A percentile compares a stretch with the other conserved stretches of the same genome.
These are phyloP conservation scores for Fomitopsis pinicola DNA, from an alignment of 1,284 basidiomycete species.

Conservation along the genomic window DNA sequence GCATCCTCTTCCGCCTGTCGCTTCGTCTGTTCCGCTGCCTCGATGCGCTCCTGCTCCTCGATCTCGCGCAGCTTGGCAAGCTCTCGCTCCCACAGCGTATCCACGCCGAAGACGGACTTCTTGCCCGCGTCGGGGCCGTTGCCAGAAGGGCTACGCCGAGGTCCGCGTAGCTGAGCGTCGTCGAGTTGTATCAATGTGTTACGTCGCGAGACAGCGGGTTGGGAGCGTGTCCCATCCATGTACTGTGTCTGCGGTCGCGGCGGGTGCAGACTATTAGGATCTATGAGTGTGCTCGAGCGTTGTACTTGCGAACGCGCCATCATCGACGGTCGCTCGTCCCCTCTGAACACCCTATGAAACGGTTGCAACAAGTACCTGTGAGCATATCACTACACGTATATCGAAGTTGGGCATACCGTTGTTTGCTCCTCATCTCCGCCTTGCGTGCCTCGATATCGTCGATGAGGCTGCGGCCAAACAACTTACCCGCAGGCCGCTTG, in stretches of 20 bases:
- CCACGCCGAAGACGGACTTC: conserved; percentile 79
- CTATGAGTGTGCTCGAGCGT: conserved; percentile 66
- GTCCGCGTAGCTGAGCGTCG: conserved; percentile 35
- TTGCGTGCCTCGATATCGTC: conserved; percentile 77
- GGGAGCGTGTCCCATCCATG: conserved; percentile 37
- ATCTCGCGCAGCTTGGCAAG: conserved; percentile 70
- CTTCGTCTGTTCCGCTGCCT: conserved; percentile 42
- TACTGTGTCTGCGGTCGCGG: conserved; percentile 39
- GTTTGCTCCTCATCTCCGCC: conserved; percentile 66
- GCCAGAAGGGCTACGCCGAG: conserved; percentile 13
- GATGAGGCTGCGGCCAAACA: conserved; percentile 77
- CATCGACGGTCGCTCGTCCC: conserved; percentile 80
- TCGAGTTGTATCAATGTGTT: conserved; percentile 60
- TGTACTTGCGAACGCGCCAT: conserved; percentile 60
- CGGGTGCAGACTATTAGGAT: conserved; percentile 53
- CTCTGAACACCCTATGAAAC: conserved; percentile 56
- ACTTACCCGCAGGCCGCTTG: conserved; percentile 63
- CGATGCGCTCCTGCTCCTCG: conserved; percentile 55
- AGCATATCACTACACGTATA: not conserved
- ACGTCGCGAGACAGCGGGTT: conserved; percentile 37
- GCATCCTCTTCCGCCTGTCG: conserved; percentile 42
- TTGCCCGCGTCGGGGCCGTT: conserved; percentile 30
- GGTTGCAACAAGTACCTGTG: not conserved
- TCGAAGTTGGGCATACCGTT: conserved; percentile 46
- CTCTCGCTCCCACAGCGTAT: conserved; percentile 78